Percentiles rank a stretch among this genome's conserved stretches.
phyloP scores from a whole-genome alignment of 106 monocot genomes.

The Phalaenopsis aphrodite region DNA sequence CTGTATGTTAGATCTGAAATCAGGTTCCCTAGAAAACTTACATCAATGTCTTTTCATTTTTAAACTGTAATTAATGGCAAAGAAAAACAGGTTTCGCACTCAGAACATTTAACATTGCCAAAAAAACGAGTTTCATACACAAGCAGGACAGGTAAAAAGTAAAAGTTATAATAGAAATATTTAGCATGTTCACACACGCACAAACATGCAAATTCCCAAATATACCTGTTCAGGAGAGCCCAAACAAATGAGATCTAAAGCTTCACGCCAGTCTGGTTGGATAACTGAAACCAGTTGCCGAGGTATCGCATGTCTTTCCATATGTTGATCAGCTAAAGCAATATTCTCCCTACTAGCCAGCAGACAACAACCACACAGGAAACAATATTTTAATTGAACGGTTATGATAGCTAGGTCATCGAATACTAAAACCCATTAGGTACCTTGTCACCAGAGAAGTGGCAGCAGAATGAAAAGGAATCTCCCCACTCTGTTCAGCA shows the following conservation, averaged over 20 bases:
- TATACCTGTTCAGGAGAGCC: conserved; percentile 81
- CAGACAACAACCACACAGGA: background rate
- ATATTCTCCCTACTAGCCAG: conserved; percentile 34
- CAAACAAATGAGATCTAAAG: conserved; percentile 73
- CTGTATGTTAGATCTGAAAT: background rate
- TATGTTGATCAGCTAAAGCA: conserved; percentile 35
- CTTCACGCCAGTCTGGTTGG: conserved; percentile 90
- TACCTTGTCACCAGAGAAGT: conserved; percentile 47
- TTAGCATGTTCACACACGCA: background rate
- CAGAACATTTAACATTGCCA: background rate
- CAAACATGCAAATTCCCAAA: background rate
- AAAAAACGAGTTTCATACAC: background rate
- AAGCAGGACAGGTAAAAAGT: background rate
- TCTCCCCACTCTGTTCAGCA: conserved; percentile 95
- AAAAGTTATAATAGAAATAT: background rate
- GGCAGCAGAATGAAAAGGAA: conserved; percentile 40
- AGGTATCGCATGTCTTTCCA: conserved; percentile 52
- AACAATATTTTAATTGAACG: background rate
- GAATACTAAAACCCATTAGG: background rate
- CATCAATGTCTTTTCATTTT: background rate
- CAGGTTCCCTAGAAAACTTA: background rate
- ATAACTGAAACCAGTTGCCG: conserved; percentile 35
- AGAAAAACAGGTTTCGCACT: background rate
- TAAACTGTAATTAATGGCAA: background rate
- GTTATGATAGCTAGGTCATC: background rate